Base-by-base conservation (phyloP, 2,329 filamentous ascomycete genomes). In the Aspergillus eucalypticola region DNA sequence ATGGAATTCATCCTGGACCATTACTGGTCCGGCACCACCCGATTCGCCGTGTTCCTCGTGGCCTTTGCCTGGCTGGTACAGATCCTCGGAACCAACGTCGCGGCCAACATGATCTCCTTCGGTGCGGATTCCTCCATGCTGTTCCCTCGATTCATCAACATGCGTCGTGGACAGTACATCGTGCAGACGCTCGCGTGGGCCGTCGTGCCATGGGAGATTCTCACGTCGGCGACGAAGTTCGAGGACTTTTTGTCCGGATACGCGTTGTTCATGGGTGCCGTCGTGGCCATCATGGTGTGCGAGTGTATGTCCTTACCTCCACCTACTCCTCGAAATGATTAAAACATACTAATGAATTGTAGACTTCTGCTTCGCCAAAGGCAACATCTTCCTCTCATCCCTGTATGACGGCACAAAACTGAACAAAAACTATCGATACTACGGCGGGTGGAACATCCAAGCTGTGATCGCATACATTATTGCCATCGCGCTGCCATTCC, bases 71-170 rank as follows among this genome's bases (percentile, higher is more conserved):
- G 73, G 69, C 59, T 71, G 2, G 69, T 77, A 13, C 70, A 70
- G 32, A 71, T 74, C 44, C 72, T 77, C 25, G 70, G 76, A 10
- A 78, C 75, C 29, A 79, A 79, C 54, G 69, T 75, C 51, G 73
- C 54, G 54, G 75, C 69, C 56, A 77, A 76, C 61, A 73, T 75
- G 64, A 73, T 73, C 42, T 66, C 69, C 11, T 73, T 80, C 61
- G 71, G 69, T 62, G 56, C 70, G 64, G 66, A 80, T 69, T 17
- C 73, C 64, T 57, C 74, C 63, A 56, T 78, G 78, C 80, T 42
- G 74, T 84, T 32, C 76, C 81, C 83, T 1, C 75, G 76, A 21
- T 85, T 80, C 68, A 71, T 85, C 62, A 84, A 85, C 66, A 84
- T 86, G 66, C 71, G 73, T 19, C 79, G 83, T 11, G 83, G 83